Percentiles rank a stretch among this genome's conserved stretches.
phyloP scores from a whole-genome alignment of 495 filamentous ascomycete genomes.

The Hyaloscypha finlandica region DNA sequence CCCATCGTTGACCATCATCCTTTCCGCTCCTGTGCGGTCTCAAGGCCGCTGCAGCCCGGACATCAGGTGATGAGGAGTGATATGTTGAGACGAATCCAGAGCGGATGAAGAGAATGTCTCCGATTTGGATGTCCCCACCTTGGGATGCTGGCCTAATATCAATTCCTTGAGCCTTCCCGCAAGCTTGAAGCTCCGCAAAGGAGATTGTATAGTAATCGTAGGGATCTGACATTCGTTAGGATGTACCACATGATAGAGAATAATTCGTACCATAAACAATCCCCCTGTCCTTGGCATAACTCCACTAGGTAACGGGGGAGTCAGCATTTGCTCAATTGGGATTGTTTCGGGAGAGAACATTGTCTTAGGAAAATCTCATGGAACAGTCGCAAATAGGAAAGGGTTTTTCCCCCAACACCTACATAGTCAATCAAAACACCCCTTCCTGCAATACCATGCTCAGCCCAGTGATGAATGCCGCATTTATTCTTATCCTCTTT shows the following conservation, averaged over 20 bases:
- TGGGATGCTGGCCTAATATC: slow-evolving; percentile 50
- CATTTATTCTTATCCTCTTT: slow-evolving; percentile 39
- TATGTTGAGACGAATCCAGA: slow-evolving; percentile 62
- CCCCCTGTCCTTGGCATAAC: slow-evolving; percentile 40
- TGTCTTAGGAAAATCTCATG: too few relatives aligned
- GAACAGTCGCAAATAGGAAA: too few relatives aligned
- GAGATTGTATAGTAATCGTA: slow-evolving; percentile 57
- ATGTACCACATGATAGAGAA: neutral
- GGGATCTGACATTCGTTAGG: slow-evolving; percentile 29
- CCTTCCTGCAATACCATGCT: slow-evolving; percentile 49
- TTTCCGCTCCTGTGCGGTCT: slow-evolving; percentile 41
- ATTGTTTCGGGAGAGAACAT: too few relatives aligned
- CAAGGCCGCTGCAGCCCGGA: slow-evolving; percentile 39
- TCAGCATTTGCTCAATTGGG: too few relatives aligned
- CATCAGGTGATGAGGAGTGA: slow-evolving; percentile 41
- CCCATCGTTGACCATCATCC: slow-evolving; percentile 49
- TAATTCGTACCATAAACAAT: slow-evolving; percentile 42
- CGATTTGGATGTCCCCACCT: slow-evolving; percentile 60
- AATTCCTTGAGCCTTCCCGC: slow-evolving; percentile 51
- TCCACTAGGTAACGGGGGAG: too few relatives aligned
- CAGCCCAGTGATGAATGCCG: slow-evolving; percentile 50
- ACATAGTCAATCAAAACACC: slow-evolving; percentile 51
- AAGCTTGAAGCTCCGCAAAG: slow-evolving; percentile 51
- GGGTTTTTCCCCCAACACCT: too few relatives aligned
- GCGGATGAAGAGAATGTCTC: slow-evolving; percentile 65